These are phyloP conservation scores for Aspergillus awamori DNA, from an alignment of 2,329 filamentous ascomycete genomes.

Conservation along the genomic window DNA sequence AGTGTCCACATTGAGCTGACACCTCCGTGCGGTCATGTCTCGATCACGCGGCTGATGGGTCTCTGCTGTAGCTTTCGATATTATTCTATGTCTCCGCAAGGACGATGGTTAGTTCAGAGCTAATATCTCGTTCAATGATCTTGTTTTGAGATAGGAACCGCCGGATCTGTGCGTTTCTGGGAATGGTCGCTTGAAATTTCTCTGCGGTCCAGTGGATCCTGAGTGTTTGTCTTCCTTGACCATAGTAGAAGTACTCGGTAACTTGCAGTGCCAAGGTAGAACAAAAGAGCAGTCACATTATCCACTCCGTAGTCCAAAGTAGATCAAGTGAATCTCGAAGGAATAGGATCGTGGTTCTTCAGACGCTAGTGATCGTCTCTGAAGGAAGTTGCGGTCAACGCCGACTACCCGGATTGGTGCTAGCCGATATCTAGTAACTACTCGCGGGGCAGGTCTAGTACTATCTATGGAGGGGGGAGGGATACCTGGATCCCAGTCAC, in stretches of 20 bases:
- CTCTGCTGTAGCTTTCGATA: too few species aligned
- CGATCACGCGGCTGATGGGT: background rate
- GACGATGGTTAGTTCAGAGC: too few species aligned
- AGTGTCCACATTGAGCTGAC: background rate
- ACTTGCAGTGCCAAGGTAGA: background rate
- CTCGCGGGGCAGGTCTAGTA: background rate
- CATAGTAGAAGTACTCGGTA: too few species aligned
- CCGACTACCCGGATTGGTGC: background rate
- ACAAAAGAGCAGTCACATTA: background rate
- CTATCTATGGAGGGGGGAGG: background rate
- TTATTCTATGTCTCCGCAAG: fast-evolving
- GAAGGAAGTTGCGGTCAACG: slow-evolving; percentile 3
- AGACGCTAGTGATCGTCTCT: background rate
- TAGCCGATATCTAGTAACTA: background rate
- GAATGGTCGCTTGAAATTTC: background rate
- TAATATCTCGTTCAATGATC: too few species aligned
- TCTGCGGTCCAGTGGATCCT: background rate
- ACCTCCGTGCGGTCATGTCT: background rate
- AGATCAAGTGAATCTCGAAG: background rate
- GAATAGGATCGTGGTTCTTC: background rate
- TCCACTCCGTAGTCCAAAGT: background rate
- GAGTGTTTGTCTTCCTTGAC: background rate
- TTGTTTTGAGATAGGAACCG: too few species aligned
- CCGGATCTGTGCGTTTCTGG: background rate
- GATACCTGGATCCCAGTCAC: background rate